Evolutionary conservation across 495 filamentous ascomycete genomes (phyloP).

Genomic region (Aspergillus leporis): DNA sequence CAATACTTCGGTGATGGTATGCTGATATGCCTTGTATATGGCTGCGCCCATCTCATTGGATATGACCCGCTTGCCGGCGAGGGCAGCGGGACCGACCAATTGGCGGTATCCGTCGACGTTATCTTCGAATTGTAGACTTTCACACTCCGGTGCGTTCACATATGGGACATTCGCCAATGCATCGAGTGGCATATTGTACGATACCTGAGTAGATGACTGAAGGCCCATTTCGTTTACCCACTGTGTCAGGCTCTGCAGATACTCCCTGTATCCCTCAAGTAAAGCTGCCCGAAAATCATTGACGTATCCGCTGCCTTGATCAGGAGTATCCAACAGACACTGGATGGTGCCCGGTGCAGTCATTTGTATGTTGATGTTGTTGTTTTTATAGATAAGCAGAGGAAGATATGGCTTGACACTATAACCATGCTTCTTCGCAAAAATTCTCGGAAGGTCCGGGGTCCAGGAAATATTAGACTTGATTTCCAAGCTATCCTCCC

Average conservation of each 20-base stretch:
- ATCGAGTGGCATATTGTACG: slow-evolving; percentile 51
- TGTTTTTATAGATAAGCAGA: slow-evolving; percentile 25
- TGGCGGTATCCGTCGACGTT: slow-evolving; percentile 47
- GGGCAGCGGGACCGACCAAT: slow-evolving; percentile 44
- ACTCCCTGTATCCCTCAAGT: slow-evolving; percentile 34
- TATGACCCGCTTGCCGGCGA: slow-evolving; percentile 38
- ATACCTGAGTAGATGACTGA: slow-evolving; percentile 46
- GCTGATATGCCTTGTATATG: slow-evolving; percentile 27
- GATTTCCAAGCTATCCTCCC: slow-evolving; percentile 55
- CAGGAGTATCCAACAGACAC: slow-evolving; percentile 25
- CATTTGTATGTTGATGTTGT: slow-evolving; percentile 27
- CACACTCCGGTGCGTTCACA: slow-evolving; percentile 49
- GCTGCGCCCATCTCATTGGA: slow-evolving; percentile 43
- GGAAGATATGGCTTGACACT: slow-evolving; percentile 25
- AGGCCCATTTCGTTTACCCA: slow-evolving; percentile 39
- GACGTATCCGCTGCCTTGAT: slow-evolving; percentile 28
- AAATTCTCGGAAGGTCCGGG: slow-evolving; percentile 40
- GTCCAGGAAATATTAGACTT: slow-evolving; percentile 45
- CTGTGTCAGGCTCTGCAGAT: slow-evolving; percentile 29
- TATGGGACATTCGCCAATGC: slow-evolving; percentile 41
- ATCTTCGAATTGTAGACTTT: slow-evolving; percentile 42
- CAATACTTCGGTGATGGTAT: slow-evolving; percentile 29
- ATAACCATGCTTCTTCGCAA: slow-evolving; percentile 36
- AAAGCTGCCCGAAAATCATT: slow-evolving; percentile 36
- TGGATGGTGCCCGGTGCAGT: slow-evolving; percentile 20